Evolutionary conservation across 352 stramenopile species (phyloP).

Genomic region (Phytophthora pistaciae): DNA sequence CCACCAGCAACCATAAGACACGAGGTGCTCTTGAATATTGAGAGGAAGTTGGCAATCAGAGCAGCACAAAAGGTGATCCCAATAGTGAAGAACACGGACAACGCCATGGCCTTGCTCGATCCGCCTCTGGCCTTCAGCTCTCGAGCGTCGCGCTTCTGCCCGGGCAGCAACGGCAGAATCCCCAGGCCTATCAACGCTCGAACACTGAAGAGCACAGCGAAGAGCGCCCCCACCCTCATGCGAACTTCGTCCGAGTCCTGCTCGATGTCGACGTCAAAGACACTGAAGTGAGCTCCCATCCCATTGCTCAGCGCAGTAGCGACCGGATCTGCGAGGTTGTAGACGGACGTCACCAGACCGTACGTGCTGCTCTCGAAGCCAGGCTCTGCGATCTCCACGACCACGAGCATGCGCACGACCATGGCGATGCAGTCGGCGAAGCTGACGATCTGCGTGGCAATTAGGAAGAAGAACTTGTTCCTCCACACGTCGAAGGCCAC

Average conservation of each 20-base stretch:
- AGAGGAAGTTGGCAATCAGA: conserved; percentile 65
- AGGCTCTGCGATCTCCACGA: conserved; percentile 80
- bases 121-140: conserved; percentile 62
- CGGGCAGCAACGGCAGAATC: conserved; percentile 62
- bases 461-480: conserved; percentile 73
- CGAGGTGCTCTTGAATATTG: conserved; percentile 60
- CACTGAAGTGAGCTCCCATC: conserved; percentile 60
- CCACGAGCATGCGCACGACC: conserved; percentile 82
- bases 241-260: conserved; percentile 60
- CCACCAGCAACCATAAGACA: conserved; percentile 75
- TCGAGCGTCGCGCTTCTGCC: conserved; percentile 53
- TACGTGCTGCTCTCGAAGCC: conserved; percentile 85
- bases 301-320: conserved; percentile 64
- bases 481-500: conserved; percentile 73
- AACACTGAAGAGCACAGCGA: conserved; percentile 66
- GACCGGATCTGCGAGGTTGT: conserved; percentile 78
- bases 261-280: conserved; percentile 70
- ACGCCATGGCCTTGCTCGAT: conserved; percentile 47
- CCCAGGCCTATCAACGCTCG: conserved; percentile 52
- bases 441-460: conserved; percentile 52
- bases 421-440: conserved; percentile 77
- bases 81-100: conserved; percentile 51
- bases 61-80: conserved; percentile 54
- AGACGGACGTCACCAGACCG: conserved; percentile 76
- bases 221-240: conserved; percentile 61